phyloP scores from a whole-genome alignment of 805 yeast species.

The Yamadazyma paraphyllophila region DNA sequence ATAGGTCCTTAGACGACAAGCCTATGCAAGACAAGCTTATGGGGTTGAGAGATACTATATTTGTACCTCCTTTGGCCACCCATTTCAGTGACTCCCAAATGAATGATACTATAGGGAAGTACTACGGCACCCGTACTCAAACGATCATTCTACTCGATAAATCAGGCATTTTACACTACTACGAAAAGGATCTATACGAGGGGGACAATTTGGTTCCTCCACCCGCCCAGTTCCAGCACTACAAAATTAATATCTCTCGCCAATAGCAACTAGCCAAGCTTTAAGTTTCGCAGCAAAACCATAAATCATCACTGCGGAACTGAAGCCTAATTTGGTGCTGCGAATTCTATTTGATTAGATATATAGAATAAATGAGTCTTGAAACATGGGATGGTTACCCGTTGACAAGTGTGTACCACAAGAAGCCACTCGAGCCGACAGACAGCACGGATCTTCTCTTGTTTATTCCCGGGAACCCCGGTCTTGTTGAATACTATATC shows the following conservation, averaged over 20 bases:
- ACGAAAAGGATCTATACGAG: constrained; percentile 58
- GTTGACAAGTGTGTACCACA: constrained; percentile 28
- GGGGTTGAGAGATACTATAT: constrained; percentile 58
- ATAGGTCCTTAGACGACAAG: constrained; percentile 11
- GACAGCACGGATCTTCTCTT: constrained; percentile 35
- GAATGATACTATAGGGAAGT: constrained; percentile 41
- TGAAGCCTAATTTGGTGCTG: not conserved
- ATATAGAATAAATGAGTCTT: constrained; percentile 11
- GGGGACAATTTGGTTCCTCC: constrained; percentile 3
- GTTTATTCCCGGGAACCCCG: constrained; percentile 79
- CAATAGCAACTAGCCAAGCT: constrained; percentile 13
- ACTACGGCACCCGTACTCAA: constrained; percentile 87
- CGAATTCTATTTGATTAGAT: not conserved
- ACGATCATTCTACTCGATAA: constrained; percentile 65
- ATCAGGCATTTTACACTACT: constrained; percentile 51
- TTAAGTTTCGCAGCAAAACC: not conserved
- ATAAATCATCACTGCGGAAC: too few relatives aligned
- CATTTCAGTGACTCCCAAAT: constrained; percentile 7
- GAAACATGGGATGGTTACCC: constrained; percentile 19
- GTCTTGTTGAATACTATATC: constrained; percentile 61
- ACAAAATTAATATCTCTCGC: not conserved
- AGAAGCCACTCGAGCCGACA: constrained; percentile 20
- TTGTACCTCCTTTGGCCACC: constrained; percentile 63
- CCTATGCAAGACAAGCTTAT: constrained; percentile 23
- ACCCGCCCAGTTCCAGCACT: not conserved